Conservation (phyloP, 2,329 filamentous ascomycete genomes). For the Trichoderma asperellum region DNA sequence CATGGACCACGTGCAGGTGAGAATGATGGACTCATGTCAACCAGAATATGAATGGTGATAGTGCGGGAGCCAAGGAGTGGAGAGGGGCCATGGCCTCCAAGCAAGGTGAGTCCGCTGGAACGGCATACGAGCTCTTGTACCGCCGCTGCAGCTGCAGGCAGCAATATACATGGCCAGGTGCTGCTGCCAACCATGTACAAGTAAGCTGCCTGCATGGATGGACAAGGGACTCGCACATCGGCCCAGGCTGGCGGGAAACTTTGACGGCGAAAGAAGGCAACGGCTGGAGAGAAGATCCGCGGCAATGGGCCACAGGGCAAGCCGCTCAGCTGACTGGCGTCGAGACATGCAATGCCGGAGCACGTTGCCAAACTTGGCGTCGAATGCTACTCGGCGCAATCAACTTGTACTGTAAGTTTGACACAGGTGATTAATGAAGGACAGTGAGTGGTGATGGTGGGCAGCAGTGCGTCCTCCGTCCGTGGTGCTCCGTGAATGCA, state of each 20-base stretch:
- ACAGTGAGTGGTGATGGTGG: background rate
- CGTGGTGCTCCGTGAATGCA: background rate
- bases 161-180: background rate
- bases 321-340: constrained; percentile 29
- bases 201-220: background rate
- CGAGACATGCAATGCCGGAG: background rate
- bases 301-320: constrained; percentile 20
- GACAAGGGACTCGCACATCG: background rate
- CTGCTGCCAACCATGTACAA: background rate
- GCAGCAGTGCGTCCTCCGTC: background rate
- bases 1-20: constrained; percentile 10
- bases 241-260: constrained; percentile 8
- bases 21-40: background rate
- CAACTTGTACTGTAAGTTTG: background rate
- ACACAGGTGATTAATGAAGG: background rate
- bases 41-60: background rate
- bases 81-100: constrained; percentile 1
- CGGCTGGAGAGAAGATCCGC: constrained; percentile 10
- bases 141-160: background rate
- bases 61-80: background rate
- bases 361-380: constrained; percentile 22
- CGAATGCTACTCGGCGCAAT: background rate
- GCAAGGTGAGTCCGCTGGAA: background rate
- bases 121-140: background rate
- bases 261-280: background rate